Percentiles rank a stretch among this genome's conserved stretches.
These are phyloP conservation scores for Borealophlyctis nickersoniae DNA, from an alignment of 192 early-diverging fungal genomes.

Conservation along the genomic window DNA sequence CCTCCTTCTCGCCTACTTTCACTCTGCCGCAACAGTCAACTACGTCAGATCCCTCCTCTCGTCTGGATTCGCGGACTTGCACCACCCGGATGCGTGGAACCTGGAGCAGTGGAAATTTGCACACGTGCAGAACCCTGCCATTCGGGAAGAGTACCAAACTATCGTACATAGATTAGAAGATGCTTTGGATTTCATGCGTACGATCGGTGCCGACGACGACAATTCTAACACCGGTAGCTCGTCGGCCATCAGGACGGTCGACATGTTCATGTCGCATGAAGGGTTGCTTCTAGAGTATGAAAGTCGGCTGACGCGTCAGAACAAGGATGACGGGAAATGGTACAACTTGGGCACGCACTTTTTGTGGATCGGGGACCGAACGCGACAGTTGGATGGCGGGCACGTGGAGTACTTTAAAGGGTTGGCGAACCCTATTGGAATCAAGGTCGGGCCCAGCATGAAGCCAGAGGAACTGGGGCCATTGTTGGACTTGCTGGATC, in stretches of 20 bases:
- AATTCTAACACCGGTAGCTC: conserved; percentile 16
- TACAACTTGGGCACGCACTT: conserved; percentile 97
- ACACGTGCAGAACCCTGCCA: conserved; percentile 76
- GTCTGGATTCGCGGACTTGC: conserved; percentile 87
- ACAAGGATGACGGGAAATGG: conserved; percentile 34
- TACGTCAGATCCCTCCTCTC: conserved; percentile 83
- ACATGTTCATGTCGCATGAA: conserved; percentile 93
- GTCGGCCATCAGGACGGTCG: conserved; percentile 69
- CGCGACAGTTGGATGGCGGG: conserved; percentile 88
- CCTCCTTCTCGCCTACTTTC: conserved; percentile 91
- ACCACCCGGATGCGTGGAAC: conserved; percentile 72
- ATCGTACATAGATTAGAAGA: conserved; percentile 87
- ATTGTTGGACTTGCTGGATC: conserved; percentile 84
- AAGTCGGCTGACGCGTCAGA: conserved; percentile 71
- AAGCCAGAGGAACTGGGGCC: conserved; percentile 79
- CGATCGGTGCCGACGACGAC: conserved; percentile 80
- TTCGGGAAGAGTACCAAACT: conserved; percentile 82
- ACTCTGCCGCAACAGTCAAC: conserved; percentile 95
- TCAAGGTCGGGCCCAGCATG: conserved; percentile 94
- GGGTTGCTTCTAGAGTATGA: conserved; percentile 94
- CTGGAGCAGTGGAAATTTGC: conserved; percentile 77
- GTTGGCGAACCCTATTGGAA: conserved; percentile 94
- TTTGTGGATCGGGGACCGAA: conserved; percentile 98
- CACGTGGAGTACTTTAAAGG: conserved; percentile 98
- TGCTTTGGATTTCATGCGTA: conserved; percentile 90